Evolutionary conservation across 2,329 filamentous ascomycete species (phyloP).

Genomic region (Colletotrichum sp.): DNA sequence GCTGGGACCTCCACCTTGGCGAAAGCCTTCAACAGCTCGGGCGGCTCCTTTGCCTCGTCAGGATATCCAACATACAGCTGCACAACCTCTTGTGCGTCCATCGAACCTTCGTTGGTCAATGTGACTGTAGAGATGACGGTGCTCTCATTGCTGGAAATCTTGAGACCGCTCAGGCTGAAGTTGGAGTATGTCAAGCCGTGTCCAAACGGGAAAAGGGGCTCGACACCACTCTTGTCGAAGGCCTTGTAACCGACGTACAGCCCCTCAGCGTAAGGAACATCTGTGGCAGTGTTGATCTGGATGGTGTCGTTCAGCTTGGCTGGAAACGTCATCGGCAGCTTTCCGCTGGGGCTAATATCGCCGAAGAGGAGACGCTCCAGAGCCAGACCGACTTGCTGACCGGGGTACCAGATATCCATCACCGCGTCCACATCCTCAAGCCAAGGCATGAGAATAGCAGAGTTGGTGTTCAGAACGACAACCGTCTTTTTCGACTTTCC

Average conservation of each 20-base stretch:
- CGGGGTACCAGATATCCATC: conserved; percentile 13
- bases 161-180: not conserved
- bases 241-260: conserved; percentile 5
- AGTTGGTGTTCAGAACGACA: not conserved
- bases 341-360: conserved; percentile 11
- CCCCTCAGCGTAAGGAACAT: not conserved
- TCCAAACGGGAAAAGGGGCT: not conserved
- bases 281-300: not conserved
- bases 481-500: not conserved
- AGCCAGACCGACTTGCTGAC: conserved; percentile 8
- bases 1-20: not conserved
- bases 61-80: conserved; percentile 1
- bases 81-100: not conserved
- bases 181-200: not conserved
- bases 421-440: not conserved
- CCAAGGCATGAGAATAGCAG: not conserved
- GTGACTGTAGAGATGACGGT: not conserved
- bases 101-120: not conserved
- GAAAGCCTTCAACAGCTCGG: not conserved
- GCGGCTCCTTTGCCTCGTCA: not conserved
- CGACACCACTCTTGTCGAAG: not conserved
- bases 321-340: conserved; percentile 10
- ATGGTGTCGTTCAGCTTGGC: not conserved
- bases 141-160: not conserved
- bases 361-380: conserved; percentile 10